These are phyloP conservation scores for Copromyces sp. DNA, from an alignment of 495 filamentous ascomycete genomes.

Conservation along the genomic window DNA sequence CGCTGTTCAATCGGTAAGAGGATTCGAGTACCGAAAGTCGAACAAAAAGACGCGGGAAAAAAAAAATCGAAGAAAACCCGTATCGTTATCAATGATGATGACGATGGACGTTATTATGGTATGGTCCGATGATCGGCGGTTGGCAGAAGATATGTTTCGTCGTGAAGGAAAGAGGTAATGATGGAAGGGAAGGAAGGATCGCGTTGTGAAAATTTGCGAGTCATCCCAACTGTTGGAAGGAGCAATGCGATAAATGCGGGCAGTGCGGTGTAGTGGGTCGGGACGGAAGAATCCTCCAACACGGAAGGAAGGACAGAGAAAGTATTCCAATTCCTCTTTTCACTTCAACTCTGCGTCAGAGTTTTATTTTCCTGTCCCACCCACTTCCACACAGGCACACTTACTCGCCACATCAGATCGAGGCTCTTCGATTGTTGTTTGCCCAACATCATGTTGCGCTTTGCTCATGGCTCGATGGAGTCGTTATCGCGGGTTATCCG, in stretches of 20 bases:
- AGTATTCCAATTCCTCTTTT: not conserved
- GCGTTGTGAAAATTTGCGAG: not conserved
- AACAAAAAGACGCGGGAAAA: not conserved
- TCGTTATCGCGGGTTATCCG: not conserved
- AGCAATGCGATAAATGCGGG: not conserved
- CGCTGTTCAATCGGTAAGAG: not conserved
- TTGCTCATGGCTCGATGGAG: not conserved
- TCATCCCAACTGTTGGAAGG: not conserved
- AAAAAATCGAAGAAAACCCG: constrained; percentile 1
- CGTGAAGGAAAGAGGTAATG: not conserved
- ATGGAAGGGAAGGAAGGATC: not conserved
- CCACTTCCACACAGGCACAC: not conserved
- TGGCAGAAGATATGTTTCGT: not conserved
- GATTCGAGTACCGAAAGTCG: not conserved
- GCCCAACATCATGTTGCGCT: not conserved
- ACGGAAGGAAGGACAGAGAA: not conserved
- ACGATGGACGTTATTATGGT: not conserved
- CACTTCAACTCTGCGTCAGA: not conserved
- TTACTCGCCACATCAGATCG: not conserved
- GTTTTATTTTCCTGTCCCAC: not conserved
- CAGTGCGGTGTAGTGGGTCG: not conserved
- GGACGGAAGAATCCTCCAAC: not conserved
- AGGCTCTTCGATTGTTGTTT: not conserved
- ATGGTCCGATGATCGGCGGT: not conserved
- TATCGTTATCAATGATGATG: not conserved